Percentiles rank a stretch among this genome's conserved stretches.
phyloP scores from a whole-genome alignment of 225 moss, liverwort and hornwort species.

The Pleurozium schreberi region DNA sequence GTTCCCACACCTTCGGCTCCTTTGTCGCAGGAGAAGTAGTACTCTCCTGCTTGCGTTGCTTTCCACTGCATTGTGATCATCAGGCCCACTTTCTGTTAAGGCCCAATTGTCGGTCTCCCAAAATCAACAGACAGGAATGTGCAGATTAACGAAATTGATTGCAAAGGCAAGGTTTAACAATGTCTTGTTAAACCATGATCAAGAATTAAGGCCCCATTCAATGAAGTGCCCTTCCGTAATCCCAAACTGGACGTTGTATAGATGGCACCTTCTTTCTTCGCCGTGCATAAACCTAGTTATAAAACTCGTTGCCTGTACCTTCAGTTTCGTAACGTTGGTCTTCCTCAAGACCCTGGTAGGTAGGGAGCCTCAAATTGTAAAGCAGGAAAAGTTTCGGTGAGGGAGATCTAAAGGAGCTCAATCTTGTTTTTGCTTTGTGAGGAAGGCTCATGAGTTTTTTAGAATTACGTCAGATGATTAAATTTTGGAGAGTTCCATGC shows the following conservation, averaged over 20 bases:
- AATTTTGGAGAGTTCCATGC: background rate
- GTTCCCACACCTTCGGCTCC: conserved; percentile 36
- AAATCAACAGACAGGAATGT: background rate
- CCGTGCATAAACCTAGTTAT: background rate
- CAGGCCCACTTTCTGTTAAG: background rate
- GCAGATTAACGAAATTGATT: background rate
- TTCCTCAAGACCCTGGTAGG: background rate
- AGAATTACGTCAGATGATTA: background rate
- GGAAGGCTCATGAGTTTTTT: background rate
- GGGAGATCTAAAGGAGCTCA: background rate
- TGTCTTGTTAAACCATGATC: background rate
- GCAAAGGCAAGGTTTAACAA: background rate
- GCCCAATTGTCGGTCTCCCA: background rate
- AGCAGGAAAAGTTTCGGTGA: background rate
- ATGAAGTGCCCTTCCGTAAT: background rate
- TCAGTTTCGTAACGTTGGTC: background rate
- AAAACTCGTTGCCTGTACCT: background rate
- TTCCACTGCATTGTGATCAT: conserved; percentile 11
- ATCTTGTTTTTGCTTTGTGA: background rate
- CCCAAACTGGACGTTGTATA: background rate
- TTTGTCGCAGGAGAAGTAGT: conserved; percentile 34
- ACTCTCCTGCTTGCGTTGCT: conserved; percentile 11
- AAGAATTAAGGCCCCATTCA: background rate
- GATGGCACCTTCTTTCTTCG: background rate
- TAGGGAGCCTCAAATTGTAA: background rate